Evolutionary conservation across 2,329 filamentous ascomycete species (phyloP).

Genomic region (Aurifilum marmelostoma): DNA sequence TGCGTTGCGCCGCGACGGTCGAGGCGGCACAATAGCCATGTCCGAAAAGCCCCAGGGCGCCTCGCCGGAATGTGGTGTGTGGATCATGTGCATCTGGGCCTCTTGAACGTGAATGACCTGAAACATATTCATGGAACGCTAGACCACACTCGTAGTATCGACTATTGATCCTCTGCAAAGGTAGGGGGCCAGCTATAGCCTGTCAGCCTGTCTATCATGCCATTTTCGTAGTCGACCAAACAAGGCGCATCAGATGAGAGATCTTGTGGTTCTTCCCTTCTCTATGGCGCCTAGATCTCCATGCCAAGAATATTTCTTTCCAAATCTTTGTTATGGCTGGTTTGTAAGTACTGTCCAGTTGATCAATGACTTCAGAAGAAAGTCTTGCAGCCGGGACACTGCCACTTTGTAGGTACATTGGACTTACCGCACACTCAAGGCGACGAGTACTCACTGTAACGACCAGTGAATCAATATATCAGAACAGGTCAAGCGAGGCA

Average conservation of each 20-base stretch:
- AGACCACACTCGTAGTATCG: neutral
- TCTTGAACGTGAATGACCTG: neutral
- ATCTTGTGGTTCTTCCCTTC: neutral
- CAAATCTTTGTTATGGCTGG: neutral
- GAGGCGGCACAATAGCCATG: neutral
- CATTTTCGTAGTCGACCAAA: neutral
- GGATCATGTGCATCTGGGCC: neutral
- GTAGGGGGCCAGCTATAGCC: neutral
- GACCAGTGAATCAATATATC: neutral
- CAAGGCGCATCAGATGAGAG: neutral
- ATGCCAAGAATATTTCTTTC: neutral
- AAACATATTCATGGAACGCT: neutral
- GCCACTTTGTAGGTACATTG: neutral
- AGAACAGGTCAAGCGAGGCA: neutral
- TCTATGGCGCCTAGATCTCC: neutral
- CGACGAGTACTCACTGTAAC: neutral
- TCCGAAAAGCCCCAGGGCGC: neutral
- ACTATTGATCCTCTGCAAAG: slow-evolving; percentile 6
- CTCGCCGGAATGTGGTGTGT: neutral
- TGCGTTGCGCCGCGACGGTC: neutral
- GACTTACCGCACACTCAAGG: neutral
- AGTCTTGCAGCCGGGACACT: neutral
- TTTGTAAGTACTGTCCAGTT: neutral
- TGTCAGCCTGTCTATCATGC: neutral
- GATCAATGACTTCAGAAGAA: neutral